Evolutionary conservation across 257 asterid species (phyloP), one percentile per base, ranked within the genome.

Genomic region (Scutellaria baicalensis): DNA sequence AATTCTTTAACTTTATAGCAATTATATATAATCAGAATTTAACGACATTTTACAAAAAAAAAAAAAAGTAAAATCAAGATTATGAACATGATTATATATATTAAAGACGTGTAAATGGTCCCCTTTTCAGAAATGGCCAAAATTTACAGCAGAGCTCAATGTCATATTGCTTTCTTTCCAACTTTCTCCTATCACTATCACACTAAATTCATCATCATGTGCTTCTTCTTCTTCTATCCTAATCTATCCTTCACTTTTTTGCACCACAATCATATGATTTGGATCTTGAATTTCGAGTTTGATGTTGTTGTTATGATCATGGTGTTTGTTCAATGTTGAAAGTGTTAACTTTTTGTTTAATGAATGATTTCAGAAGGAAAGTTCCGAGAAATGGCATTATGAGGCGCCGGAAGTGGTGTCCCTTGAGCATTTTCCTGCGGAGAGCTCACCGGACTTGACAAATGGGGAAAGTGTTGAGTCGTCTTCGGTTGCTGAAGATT

Each of bases 371-470:
- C 79, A 86, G 90, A 85, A 83, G 81, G 97, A 86, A 38, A 81
- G 75, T 58, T 90, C 60, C 1, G 91, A 84, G 43, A 88, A 81
- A 75, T 87, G 92, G 95, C 89, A 86, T 16, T 72, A 77, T 0
- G 95, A 89, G 51, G 87, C 93, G 6, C 96, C 96, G 5, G 97
- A 94, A 58, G 97, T 89, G 0, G 90, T 91, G 67, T 83, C 96
- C 1, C 81, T 89, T 0, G 97, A 94, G 82, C 96, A 89, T 79
- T 94, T 91, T 49, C 93, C 95, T 0, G 82, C 86, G 1, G 96
- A 77, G 66, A 94, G 95, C 68, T 94, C 97, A 18, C 91, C 96
- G 1, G 98, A 92, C 42, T 23, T 66, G 50, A 79, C 91, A 2
- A 80, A 81, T 54, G 82, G 66, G 23, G 93, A 80, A 66, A 81